Percentiles rank a stretch among this genome's conserved stretches.
These are phyloP conservation scores for Leccinum broughii DNA, from an alignment of 768 basidiomycete species.

Conservation along the genomic window DNA sequence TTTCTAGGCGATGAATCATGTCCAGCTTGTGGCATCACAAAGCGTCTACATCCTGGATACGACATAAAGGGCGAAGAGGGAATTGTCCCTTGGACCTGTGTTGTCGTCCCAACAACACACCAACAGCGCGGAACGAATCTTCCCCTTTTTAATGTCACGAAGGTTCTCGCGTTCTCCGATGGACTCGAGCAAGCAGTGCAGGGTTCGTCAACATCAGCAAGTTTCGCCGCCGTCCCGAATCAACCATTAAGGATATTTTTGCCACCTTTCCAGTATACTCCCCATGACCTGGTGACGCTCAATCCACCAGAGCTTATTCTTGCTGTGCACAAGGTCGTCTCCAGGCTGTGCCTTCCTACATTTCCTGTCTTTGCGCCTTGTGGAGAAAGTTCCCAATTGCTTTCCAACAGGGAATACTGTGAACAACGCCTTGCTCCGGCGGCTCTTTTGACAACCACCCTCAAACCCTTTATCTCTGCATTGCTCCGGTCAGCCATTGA, in stretches of 20 bases:
- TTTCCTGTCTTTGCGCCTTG: slow-evolving; percentile 17
- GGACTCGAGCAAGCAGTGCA: slow-evolving; percentile 20
- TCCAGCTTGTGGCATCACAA: slow-evolving; percentile 31
- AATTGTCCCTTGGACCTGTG: slow-evolving; percentile 23
- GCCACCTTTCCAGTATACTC: slow-evolving; percentile 16
- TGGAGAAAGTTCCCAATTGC: slow-evolving; percentile 10
- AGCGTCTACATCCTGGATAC: slow-evolving; percentile 27
- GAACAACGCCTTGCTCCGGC: slow-evolving; percentile 36
- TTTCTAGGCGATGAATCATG: slow-evolving; percentile 26
- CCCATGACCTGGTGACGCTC: slow-evolving; percentile 25
- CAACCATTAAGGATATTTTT: slow-evolving; percentile 6
- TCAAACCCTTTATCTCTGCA: slow-evolving; percentile 34
- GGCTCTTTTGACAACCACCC: slow-evolving; percentile 37
- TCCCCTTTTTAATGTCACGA: slow-evolving; percentile 22
- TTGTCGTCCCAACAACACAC: slow-evolving; percentile 23
- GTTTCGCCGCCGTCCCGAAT: not conserved
- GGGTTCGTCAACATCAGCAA: slow-evolving; percentile 5
- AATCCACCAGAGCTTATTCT: slow-evolving; percentile 31
- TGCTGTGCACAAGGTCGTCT: slow-evolving; percentile 26
- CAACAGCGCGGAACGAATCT: slow-evolving; percentile 20
- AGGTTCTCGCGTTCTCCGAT: slow-evolving; percentile 13
- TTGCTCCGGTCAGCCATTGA: slow-evolving; percentile 37
- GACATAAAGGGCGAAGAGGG: slow-evolving; percentile 23
- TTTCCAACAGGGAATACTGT: slow-evolving; percentile 15
- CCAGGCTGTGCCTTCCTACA: slow-evolving; percentile 21